Evolutionary conservation across 1,284 basidiomycete species (phyloP), one percentile per base, ranked within the genome.

Genomic region (Moniliophthora roreri): DNA sequence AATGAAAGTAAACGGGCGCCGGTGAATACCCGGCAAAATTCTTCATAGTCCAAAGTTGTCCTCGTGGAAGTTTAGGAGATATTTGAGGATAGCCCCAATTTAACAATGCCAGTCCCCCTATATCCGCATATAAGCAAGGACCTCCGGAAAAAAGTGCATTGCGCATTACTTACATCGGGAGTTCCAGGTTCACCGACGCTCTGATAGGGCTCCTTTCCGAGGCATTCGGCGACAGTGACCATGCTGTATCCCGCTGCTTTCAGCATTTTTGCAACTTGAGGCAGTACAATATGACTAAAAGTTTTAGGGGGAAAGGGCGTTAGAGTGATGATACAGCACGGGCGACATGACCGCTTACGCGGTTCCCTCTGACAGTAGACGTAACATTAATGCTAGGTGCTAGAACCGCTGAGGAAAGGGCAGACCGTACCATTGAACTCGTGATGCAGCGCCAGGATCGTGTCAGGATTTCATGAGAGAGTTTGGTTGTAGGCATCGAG

Each of bases 351-450:
- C 9, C 16, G 8, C 44, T 46, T 46, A 32, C 44, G 44, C 44
- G 4, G 44, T 46, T 23, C 24, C 10, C 10, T 46, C 44, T 46
- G 24, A 32, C 28, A 46, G 28, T 16, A 28, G 4, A 16, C 41
- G 23, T 5, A 24, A 23, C 24, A 24, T 18, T 3, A 44, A 13
- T 15, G 10, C 2, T 11, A 15, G 1, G 18, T 15, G 6, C 20
- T 15, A 21, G 20, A 42, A 42, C 15, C 15, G 21, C 21, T 5
- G 18, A 8, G 26, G 4, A 21, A 8, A 20, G 10, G n/a, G n/a
- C n/a, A n/a, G n/a, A 48, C 51, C 60, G 34, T 58, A 68, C 74
- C 62, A 49, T 71, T 63, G 6, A 69, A 67, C 58, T 78, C 74
- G 56, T 79, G 76, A 53, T 79, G 76, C 24, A 79, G 65, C 7